Evolutionary conservation across 306 rosid genomes (phyloP), one percentile per base, ranked within the genome.

Genomic region (Comarum palustre): DNA sequence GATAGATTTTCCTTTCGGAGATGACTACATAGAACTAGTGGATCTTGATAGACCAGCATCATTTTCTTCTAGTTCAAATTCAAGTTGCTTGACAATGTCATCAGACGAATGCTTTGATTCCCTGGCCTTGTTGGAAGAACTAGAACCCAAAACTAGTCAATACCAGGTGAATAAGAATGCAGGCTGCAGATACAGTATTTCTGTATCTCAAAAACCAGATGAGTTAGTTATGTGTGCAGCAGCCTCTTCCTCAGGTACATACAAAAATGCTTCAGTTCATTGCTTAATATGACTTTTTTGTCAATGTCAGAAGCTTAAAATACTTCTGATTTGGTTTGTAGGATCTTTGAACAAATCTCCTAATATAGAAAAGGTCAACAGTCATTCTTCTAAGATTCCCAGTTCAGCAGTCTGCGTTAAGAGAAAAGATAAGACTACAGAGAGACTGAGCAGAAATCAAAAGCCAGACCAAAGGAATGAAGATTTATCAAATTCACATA

Each of bases 51-150:
- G 0, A 25, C 86, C 78, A 20, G 65, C 73, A 24, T 80, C 82
- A 12, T 39, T 74, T 5, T 68, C 84, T 34, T 82, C 82, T 36
- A 74, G 89, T 52, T 82, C 86, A 34, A 81, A 51, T 60, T 85
- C 89, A 6, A 82, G 89, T 72, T 77, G 86, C 66, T 0, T 78
- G 75, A 74, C 81, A 8, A 72, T 75, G 69, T 75, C 86, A 2
- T 85, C 86, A 4, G 83, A 68, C n/a, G 85, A 80, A 63, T 68
- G 59, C 41, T 85, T 85, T 20, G 86, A 80, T 75, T 15, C 66
- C 1, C 52, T 71, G 61, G 84, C 55, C 8, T 42, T 85, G 62
- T 76, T 82, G 76, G 55, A 57, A 42, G 83, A 75, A 50, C 34
- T 75, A 64, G 81, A 80, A 42, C 32, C 48, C 5, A 67, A 55